These are phyloP conservation scores for Penicillium ucsense DNA, from an alignment of 495 filamentous ascomycete species.

Conservation along the genomic window DNA sequence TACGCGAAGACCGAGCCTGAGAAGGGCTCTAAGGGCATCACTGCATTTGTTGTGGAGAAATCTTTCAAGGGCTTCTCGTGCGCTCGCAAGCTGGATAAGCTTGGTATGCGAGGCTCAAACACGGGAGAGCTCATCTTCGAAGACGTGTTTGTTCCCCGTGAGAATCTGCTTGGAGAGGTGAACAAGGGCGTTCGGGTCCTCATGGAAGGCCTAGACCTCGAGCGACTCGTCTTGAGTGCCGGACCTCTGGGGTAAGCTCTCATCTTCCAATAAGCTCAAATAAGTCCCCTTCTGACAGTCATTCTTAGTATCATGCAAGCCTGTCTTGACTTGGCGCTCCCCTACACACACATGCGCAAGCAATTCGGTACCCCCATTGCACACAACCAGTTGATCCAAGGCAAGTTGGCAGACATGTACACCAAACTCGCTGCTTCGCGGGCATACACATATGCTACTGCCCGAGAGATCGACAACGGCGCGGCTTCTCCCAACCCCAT, in stretches of 20 bases:
- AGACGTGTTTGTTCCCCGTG: constrained; percentile 76
- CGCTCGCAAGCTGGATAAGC: constrained; percentile 89
- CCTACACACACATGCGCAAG: constrained; percentile 80
- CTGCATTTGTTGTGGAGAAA: constrained; percentile 83
- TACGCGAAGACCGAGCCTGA: constrained; percentile 91
- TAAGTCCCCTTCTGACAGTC: constrained; percentile 5
- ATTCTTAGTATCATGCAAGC: constrained; percentile 77
- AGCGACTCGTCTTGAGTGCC: constrained; percentile 84
- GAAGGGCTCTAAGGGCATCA: constrained; percentile 81
- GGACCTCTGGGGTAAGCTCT: constrained; percentile 63
- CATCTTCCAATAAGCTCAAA: neutral
- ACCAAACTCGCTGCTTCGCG: constrained; percentile 76
- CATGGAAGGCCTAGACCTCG: constrained; percentile 94
- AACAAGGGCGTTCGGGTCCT: constrained; percentile 81
- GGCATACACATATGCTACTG: constrained; percentile 71
- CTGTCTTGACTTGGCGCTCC: constrained; percentile 74
- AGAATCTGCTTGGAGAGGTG: constrained; percentile 70
- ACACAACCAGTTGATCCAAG: constrained; percentile 89
- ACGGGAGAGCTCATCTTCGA: constrained; percentile 94
- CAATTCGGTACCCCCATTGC: constrained; percentile 87
- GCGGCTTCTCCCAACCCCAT: constrained; percentile 31
- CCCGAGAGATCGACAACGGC: constrained; percentile 64
- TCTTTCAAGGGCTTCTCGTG: constrained; percentile 68
- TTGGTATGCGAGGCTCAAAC: constrained; percentile 95
- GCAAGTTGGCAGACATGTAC: constrained; percentile 94